phyloP scores from a whole-genome alignment of 257 asterid species.

The Solanum dulcamara region DNA sequence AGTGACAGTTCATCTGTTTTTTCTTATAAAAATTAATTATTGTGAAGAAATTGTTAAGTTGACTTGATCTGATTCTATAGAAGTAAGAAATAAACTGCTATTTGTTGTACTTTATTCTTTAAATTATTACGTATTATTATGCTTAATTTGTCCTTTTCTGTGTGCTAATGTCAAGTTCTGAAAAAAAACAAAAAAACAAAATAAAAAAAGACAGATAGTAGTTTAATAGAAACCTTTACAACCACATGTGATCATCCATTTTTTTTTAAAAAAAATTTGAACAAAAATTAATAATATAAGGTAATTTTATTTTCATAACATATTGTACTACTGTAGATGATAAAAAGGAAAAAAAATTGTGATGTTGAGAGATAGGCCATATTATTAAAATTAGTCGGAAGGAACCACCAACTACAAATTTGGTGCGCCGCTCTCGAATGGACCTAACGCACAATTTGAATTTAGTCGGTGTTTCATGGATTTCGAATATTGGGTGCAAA shows the following conservation, averaged over 20 bases:
- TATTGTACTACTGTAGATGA: not conserved
- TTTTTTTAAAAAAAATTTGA: not conserved
- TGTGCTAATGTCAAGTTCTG: not conserved
- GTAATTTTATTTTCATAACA: not conserved
- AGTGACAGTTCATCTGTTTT: not conserved
- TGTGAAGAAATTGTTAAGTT: not conserved
- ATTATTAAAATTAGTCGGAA: not conserved
- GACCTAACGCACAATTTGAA: no score
- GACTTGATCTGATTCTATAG: not conserved
- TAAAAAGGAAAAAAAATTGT: not conserved
- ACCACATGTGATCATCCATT: not conserved
- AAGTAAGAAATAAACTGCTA: not conserved
- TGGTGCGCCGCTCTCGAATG: no score
- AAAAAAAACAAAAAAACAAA: no score
- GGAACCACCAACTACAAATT: not conserved
- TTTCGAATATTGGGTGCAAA: no score
- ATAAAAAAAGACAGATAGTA: not conserved
- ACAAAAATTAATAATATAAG: not conserved
- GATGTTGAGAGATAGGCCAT: not conserved
- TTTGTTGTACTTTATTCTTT: not conserved
- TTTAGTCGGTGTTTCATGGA: no score
- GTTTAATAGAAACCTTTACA: not conserved
- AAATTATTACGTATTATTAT: not conserved
- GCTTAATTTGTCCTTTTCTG: not conserved
- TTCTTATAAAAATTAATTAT: not conserved